Evolutionary conservation across 2,329 filamentous ascomycete genomes (phyloP).

Genomic region (Xylariaceae sp.): DNA sequence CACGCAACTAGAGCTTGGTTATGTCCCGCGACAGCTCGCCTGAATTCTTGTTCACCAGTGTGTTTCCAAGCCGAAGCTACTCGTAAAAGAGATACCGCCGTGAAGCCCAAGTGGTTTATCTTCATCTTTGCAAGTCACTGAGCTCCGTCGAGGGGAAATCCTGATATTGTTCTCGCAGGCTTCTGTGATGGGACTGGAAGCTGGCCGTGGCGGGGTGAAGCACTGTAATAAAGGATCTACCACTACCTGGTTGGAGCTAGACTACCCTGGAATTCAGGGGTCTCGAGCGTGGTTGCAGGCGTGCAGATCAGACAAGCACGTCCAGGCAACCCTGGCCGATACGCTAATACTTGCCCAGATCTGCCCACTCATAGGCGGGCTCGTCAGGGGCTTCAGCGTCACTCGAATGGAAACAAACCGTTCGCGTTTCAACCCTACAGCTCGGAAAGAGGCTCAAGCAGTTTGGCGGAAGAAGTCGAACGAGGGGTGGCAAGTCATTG

Average conservation of each 20-base stretch:
- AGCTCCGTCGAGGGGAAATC: conserved; percentile 15
- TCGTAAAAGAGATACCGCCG: too few species aligned
- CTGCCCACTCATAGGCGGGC: conserved; percentile 6
- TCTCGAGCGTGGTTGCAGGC: conserved; percentile 1
- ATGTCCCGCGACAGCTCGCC: conserved; percentile 20
- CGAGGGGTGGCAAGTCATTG: not conserved
- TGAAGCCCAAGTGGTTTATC: conserved; percentile 1
- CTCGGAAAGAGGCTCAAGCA: not conserved
- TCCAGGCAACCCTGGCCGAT: conserved; percentile 11
- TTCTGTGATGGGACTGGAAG: too few species aligned
- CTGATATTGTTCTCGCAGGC: too few species aligned
- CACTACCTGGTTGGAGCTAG: conserved; percentile 5
- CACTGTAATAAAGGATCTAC: conserved; percentile 9
- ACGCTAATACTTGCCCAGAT: conserved; percentile 4
- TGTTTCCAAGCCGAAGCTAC: conserved; percentile 19
- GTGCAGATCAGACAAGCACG: conserved; percentile 19
- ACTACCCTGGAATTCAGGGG: conserved; percentile 14
- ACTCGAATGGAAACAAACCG: conserved; percentile 10
- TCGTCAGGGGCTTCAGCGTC: conserved; percentile 1
- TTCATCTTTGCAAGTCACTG: conserved; percentile 13
- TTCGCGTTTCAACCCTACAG: conserved; percentile 22
- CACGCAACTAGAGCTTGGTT: conserved; percentile 25
- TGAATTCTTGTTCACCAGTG: conserved; percentile 20
- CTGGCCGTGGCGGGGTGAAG: conserved; percentile 16
- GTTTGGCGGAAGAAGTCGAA: too few species aligned